Evolutionary conservation across 2,329 filamentous ascomycete genomes (phyloP), one percentile per base, ranked within the genome.

Genomic region (Colletotrichum sp.): DNA sequence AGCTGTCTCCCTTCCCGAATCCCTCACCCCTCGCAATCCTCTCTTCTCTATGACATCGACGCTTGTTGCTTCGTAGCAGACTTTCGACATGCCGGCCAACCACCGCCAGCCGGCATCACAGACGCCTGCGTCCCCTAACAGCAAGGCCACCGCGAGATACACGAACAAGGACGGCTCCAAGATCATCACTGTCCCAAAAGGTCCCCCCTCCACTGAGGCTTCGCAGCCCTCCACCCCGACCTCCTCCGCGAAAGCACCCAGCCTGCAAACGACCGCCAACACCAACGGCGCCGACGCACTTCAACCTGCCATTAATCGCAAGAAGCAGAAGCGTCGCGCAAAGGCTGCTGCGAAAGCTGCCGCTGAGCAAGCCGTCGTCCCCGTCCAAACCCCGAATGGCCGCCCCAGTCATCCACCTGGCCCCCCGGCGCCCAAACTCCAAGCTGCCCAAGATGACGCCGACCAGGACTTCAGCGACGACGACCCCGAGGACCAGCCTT

Each of bases 281-380:
- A 79, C 63, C 32, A 71, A 66, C 21, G 66, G 77, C 64, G 72
- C 69, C 36, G 81, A 85, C 76, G 77, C 76, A 65, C 80, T 85
- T 63, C 86, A 88, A 60, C 88, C 88, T 60, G 82, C 89, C 10
- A 93, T 96, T 68, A 98, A 98, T 86, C 93, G 95, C 83, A 98
- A 98, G 89, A 99, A 98, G 89, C 95, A 97, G 85, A 98, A 98
- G 89, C 92, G 96, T 80, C 92, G 96, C 79, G 94, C 95, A 82
- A 98, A 98, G 86, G 94, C 94, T 39, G 94, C 95, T 36, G 93
- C 93, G 76, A 92, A 93, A 82, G 91, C 91, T 34, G 92, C 88
- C 57, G 86, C 86, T 7, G 84, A 86, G 62, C 72, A 68, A 62
- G 59, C 71, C 15, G 72, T 39, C 52, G 80, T 83, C 32, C 80